phyloP scores from a whole-genome alignment of 2,329 filamentous ascomycete species.

The Calonectria hongkongensis region DNA sequence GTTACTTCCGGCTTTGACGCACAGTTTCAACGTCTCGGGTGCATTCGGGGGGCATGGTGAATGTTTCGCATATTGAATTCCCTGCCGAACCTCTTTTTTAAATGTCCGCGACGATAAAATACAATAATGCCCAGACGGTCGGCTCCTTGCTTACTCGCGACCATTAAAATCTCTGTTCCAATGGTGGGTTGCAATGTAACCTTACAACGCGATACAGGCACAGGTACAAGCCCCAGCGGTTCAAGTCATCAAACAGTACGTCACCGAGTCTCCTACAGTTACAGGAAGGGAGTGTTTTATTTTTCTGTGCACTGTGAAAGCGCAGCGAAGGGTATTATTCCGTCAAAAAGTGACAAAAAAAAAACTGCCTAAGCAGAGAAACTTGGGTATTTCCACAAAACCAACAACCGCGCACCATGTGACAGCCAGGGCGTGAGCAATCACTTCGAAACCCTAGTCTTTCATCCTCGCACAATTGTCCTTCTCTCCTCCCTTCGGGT shows the following conservation, averaged over 20 bases:
- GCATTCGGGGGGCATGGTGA: not conserved
- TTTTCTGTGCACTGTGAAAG: slow-evolving; percentile 33
- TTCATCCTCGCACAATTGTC: slow-evolving; percentile 25
- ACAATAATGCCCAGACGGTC: too few relatives aligned
- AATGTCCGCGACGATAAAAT: too few relatives aligned
- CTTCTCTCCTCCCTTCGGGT: slow-evolving; percentile 1
- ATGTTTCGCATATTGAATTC: not conserved
- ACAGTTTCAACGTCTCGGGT: slow-evolving; percentile 7
- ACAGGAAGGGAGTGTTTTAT: not conserved
- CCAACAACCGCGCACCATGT: slow-evolving; percentile 43
- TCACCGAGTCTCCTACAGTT: not conserved
- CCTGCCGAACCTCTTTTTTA: not conserved
- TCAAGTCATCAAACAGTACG: not conserved
- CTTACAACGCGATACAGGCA: slow-evolving; percentile 15
- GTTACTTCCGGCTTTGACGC: slow-evolving; percentile 16
- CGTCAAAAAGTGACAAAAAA: slow-evolving; percentile 15
- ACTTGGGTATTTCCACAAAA: slow-evolving; percentile 54
- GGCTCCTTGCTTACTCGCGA: too few relatives aligned
- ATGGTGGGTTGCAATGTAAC: slow-evolving; percentile 23
- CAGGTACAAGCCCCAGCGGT: not conserved
- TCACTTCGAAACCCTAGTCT: slow-evolving; percentile 27
- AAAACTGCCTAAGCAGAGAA: slow-evolving; percentile 41
- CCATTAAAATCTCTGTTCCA: not conserved
- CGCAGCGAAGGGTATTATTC: slow-evolving; percentile 36
- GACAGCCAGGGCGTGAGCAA: slow-evolving; percentile 19